phyloP scores from a whole-genome alignment of 306 rosid genomes.

The Vigna mungo region DNA sequence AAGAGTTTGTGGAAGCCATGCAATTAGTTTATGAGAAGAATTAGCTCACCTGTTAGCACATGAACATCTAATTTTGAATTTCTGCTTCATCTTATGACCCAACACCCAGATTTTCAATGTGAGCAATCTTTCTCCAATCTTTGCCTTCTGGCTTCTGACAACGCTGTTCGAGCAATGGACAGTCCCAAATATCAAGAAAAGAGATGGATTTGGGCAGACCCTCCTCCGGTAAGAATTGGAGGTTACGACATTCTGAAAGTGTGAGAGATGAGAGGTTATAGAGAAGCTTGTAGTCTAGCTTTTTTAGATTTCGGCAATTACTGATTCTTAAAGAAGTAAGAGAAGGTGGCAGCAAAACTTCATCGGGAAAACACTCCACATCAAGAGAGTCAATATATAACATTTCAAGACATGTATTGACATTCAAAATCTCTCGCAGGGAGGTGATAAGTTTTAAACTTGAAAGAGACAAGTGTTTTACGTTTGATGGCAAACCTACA shows the following conservation, averaged over 20 bases:
- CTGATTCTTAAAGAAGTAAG: neutral
- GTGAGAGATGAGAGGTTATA: neutral
- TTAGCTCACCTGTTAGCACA: too few species aligned
- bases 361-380: neutral
- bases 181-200: accelerated
- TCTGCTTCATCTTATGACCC: too few species aligned
- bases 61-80: too few species aligned
- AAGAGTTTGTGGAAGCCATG: too few species aligned
- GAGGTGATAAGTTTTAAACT: neutral
- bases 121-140: neutral
- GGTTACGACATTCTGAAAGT: accelerated
- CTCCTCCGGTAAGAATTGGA: neutral
- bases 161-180: neutral
- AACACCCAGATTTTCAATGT: too few species aligned
- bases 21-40: too few species aligned
- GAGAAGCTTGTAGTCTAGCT: neutral
- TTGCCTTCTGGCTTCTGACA: neutral
- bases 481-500: neutral
- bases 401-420: neutral
- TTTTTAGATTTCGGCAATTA: neutral
- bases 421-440: neutral
- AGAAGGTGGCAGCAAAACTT: neutral
- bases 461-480: neutral
- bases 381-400: accelerated
- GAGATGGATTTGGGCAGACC: neutral